These are phyloP conservation scores for Puccinia horiana DNA, from an alignment of 1,284 basidiomycete genomes.

Conservation along the genomic window DNA sequence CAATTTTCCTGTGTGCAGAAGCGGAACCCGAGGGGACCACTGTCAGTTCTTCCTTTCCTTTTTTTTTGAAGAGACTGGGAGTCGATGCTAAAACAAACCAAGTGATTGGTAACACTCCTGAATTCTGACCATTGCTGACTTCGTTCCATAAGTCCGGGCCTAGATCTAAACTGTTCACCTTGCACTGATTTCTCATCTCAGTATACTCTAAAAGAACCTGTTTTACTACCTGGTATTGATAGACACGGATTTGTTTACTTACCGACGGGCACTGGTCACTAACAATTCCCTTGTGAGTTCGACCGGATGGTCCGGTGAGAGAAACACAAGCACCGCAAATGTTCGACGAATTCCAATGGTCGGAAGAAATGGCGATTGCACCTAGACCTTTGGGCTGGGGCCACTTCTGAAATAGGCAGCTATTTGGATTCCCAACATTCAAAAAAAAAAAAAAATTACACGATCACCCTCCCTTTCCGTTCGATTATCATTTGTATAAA, in stretches of 20 bases:
- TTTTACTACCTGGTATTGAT: not conserved
- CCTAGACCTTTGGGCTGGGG: conserved; percentile 9
- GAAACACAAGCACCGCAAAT: conserved; percentile 40
- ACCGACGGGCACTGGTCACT: conserved; percentile 33
- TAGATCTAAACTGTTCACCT: conserved; percentile 17
- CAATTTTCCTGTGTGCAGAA: conserved; percentile 14
- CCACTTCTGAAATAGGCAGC: conserved; percentile 33
- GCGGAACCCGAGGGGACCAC: not conserved
- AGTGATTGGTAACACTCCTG: not conserved
- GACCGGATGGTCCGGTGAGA: conserved; percentile 7
- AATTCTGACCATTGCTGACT: not conserved
- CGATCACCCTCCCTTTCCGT: not conserved
- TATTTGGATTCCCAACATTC: not conserved
- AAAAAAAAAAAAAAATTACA: not conserved
- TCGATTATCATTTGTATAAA: not conserved
- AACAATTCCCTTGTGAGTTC: conserved; percentile 9
- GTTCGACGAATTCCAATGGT: conserved; percentile 20
- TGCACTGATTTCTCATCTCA: not conserved
- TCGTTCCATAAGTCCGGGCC: conserved; percentile 23
- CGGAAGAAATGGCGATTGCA: conserved; percentile 24
- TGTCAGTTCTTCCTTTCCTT: not conserved
- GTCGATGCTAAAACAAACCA: conserved; percentile 3
- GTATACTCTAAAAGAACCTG: not conserved
- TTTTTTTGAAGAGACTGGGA: not conserved
- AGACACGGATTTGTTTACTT: not conserved